A percentile compares a stretch with the other conserved stretches of the same genome.
These are phyloP conservation scores for Puccinia coronata DNA, from an alignment of 1,284 basidiomycete species.

Conservation along the genomic window DNA sequence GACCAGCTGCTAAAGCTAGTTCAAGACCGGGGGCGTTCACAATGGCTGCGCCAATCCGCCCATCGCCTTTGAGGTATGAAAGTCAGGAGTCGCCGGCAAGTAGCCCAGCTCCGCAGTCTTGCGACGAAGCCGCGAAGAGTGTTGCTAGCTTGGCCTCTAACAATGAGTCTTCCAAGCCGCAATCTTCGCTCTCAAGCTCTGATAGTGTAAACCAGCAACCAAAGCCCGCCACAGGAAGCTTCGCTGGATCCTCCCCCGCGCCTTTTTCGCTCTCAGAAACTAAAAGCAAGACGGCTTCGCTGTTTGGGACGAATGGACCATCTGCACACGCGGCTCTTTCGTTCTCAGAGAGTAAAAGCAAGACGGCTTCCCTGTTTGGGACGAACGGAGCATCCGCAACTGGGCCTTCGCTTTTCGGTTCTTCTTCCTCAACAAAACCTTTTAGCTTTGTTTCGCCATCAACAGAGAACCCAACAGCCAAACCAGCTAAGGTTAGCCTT, in stretches of 20 bases:
- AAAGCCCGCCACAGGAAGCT: too few species aligned
- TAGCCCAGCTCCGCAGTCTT: not conserved
- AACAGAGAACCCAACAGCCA: not conserved
- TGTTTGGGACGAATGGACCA: too few species aligned
- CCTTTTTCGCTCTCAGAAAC: too few species aligned
- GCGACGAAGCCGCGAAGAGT: constrained; percentile 1
- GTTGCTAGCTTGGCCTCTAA: not conserved
- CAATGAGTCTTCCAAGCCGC: not conserved
- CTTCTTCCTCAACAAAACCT: not conserved
- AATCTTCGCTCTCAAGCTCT: not conserved
- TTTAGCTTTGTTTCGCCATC: constrained; percentile 19
- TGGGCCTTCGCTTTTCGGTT: constrained; percentile 7
- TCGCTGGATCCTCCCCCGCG: too few species aligned
- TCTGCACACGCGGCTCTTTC: not conserved
- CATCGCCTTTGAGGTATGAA: constrained; percentile 37
- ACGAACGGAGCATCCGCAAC: not conserved
- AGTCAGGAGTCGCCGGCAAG: not conserved
- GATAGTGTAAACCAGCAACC: not conserved
- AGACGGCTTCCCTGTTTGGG: not conserved
- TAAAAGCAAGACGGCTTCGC: not conserved
- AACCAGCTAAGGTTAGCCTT: constrained; percentile 26
- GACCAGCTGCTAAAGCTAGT: not conserved
- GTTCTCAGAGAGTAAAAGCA: not conserved
- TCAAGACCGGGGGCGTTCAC: constrained; percentile 30
- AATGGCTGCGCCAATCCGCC: constrained; percentile 14